Percentiles rank a stretch among this genome's conserved stretches.
phyloP scores from a whole-genome alignment of 441 rosid genomes.

The Biscutella laevigata region DNA sequence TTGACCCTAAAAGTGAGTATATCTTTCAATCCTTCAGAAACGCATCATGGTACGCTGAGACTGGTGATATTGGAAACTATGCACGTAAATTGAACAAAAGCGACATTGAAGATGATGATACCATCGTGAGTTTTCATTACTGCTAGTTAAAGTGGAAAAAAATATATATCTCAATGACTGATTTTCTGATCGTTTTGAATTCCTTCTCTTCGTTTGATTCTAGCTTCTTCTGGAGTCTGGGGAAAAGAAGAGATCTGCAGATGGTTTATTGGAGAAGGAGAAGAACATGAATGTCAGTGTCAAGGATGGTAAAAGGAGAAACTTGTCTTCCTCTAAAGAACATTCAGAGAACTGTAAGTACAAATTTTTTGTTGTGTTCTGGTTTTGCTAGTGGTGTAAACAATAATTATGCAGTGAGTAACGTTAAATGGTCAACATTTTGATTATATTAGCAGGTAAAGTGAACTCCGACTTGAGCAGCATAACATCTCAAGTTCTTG shows the following conservation, averaged over 20 bases:
- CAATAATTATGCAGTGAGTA: neutral
- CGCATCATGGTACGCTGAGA: slow-evolving; percentile 58
- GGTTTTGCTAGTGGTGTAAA: neutral
- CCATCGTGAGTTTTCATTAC: slow-evolving; percentile 32
- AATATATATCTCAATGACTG: neutral
- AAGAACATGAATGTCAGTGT: neutral
- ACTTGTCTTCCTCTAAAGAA: slow-evolving; percentile 16
- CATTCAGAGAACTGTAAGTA: slow-evolving; percentile 10
- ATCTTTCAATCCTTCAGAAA: slow-evolving; percentile 73
- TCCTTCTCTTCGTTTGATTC: neutral
- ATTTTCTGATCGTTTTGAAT: neutral
- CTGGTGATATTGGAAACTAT: slow-evolving; percentile 51
- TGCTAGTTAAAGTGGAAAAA: neutral
- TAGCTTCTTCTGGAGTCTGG: slow-evolving; percentile 9
- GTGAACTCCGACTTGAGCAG: neutral
- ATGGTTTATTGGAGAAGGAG: slow-evolving; percentile 13
- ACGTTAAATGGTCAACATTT: neutral
- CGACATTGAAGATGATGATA: slow-evolving; percentile 23
- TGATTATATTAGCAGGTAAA: slow-evolving; percentile 27
- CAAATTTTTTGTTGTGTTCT: neutral
- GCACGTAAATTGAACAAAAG: slow-evolving; percentile 49
- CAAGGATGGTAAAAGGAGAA: slow-evolving; percentile 6
- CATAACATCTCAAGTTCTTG: slow-evolving; percentile 6
- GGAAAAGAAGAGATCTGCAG: slow-evolving; percentile 6
- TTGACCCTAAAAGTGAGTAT: slow-evolving; percentile 68